Evolutionary conservation across 1,284 basidiomycete genomes (phyloP), one percentile per base, ranked within the genome.

Genomic region (Cryptococcus hybrid): DNA sequence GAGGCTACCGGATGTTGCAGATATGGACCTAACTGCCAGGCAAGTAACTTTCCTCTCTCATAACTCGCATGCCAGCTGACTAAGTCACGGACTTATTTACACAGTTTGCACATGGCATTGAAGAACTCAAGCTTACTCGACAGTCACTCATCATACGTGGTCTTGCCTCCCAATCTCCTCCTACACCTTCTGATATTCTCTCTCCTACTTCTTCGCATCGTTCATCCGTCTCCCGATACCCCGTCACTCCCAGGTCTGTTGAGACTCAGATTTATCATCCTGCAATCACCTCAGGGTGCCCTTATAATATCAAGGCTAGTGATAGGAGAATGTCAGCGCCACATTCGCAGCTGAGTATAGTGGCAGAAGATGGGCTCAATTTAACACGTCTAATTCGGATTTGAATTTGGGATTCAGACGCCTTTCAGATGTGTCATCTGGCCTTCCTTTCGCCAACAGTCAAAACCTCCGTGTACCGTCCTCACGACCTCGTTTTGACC

Each of bases 91-190:
- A 48, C 11, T 37, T 24, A n/a, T 47, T 5, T 37, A 24, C 13
- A 38, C 37, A 67, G 63, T 67, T 57, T 51, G 65, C 65, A 13
- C 65, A 67, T 50, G 65, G 65, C 12, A n/a, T 47, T 8, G 47
- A 63, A 12, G 65, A 67, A n/a, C 61, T 67, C 39, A 55, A 57
- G 7, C 12, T 47, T 4, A 45, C 56, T 34, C 59, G 48, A 7
- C 45, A 51, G 34, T 8, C 38, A 9, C 39, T 51, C n/a, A 5
- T 24, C 12, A 15, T 42, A 9, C 49, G 49, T 18, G 37, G 49
- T 11, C 49, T 51, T 18, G 36, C 15, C 6, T 18, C 37, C 12
- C 36, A 24, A 24, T n/a, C 47, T 30, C 47, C 18, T 44, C 47
- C 47, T 30, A 36, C 47, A 13, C 24, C 47, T 24, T 24, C 24